A percentile compares a stretch with the other conserved stretches of the same genome.
Conservation (phyloP, 1,284 basidiomycete genomes). For the Boletus semigastroideus region DNA sequence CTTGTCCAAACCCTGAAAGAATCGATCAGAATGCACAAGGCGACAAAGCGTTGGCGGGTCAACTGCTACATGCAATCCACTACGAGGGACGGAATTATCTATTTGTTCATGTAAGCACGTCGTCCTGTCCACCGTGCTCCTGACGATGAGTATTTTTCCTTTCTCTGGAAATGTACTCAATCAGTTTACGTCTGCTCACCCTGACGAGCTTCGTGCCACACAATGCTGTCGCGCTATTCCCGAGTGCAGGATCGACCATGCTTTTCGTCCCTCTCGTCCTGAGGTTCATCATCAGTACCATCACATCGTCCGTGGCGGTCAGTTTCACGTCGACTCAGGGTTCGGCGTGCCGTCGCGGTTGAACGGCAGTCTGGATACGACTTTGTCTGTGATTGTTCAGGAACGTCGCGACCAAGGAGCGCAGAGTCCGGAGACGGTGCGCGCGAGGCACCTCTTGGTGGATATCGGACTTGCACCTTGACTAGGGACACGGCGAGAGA, state of each 20-base stretch:
- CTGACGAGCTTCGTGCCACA: no score
- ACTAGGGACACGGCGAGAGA: no score
- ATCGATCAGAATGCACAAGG: background rate
- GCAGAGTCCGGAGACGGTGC: no score
- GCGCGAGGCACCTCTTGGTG: no score
- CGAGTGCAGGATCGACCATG: background rate
- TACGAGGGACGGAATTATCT: background rate
- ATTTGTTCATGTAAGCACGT: background rate
- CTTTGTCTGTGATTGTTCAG: background rate
- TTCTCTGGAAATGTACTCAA: constrained; percentile 1
- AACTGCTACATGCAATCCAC: background rate
- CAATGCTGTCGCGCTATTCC: background rate
- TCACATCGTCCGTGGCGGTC: background rate
- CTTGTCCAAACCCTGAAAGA: background rate
- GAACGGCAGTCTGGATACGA: background rate
- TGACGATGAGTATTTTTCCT: background rate
- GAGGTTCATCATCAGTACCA: constrained; percentile 2
- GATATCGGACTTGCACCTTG: no score
- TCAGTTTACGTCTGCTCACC: background rate
- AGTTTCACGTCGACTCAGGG: background rate
- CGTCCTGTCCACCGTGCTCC: background rate
- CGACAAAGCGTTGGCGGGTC: background rate
- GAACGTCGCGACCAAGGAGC: background rate
- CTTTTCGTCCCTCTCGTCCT: background rate
- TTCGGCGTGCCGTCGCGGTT: background rate